Evolutionary conservation across 306 rosid species (phyloP), one percentile per base, ranked within the genome.

Genomic region (Erythrophleum fordii): DNA sequence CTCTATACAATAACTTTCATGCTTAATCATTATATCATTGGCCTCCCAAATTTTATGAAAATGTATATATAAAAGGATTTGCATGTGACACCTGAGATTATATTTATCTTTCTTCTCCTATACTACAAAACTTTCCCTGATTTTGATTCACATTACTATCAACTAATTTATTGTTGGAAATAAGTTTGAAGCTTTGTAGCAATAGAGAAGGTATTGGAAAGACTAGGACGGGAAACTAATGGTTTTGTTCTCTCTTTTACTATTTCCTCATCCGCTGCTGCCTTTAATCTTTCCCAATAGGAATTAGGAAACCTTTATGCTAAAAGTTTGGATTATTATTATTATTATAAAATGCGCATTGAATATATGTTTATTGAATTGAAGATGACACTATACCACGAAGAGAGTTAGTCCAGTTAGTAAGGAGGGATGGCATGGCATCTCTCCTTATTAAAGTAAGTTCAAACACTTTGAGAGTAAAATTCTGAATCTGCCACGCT

Each of bases 41-140:
- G 17, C 28, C 34, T 59, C 59, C 22, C 3, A 0, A 28, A 56
- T 22, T 73, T 35, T 17, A 42, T 37, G 41, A 48, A 70, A 48
- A 71, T 8, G 34, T 16, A 5, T 41, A 67, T 67, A 41, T 67
- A 67, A 7, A 42, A 45, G 18, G 62, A 37, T 66, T 52, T 46
- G 45, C 68, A 18, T 13, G 17, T 53, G 70, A 41, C 8, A 49
- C 28, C 61, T 80, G 39, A 49, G 55, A 52, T 23, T 25, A 51
- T 53, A 77, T 17, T 59, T 72, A 53, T 61, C 17, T 70, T 31
- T 72, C 72, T 55, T 48, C 46, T 71, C 67, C 18, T 80, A 44
- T 48, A 23, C 11, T 26, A 35, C 8, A 11, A 29, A 44, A 29
- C 35, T 23, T 75, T 56, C 29, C 12, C 62, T 65, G 55, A 61